Evolutionary conservation across 768 basidiomycete species (phyloP).

Genomic region (Rhodotorula kratochvilovae): DNA sequence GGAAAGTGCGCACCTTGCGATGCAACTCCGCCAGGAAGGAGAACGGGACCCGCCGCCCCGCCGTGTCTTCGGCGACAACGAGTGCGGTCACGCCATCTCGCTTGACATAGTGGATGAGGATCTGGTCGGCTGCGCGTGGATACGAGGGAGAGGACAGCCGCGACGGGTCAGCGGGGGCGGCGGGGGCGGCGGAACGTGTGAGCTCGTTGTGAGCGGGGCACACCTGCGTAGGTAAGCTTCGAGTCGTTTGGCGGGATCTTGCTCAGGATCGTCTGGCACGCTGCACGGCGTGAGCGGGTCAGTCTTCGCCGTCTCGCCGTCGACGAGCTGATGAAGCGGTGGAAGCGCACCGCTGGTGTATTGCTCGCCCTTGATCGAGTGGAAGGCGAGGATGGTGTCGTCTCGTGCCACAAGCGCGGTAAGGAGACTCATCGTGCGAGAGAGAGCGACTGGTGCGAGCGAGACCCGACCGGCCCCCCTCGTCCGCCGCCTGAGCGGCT

Average conservation of each 20-base stretch:
- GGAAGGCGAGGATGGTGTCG: conserved; percentile 23
- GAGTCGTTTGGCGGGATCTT: conserved; percentile 91
- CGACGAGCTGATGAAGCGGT: neutral
- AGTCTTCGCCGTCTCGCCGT: neutral
- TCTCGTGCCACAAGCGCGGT: conserved; percentile 34
- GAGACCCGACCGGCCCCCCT: neutral
- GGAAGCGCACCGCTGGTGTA: conserved; percentile 9
- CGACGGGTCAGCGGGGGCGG: neutral
- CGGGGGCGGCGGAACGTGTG: no score
- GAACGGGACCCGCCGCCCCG: conserved; percentile 87
- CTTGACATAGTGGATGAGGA: conserved; percentile 43
- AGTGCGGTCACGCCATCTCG: conserved; percentile 77
- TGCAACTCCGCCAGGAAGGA: conserved; percentile 85
- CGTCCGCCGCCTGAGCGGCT: no score
- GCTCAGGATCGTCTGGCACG: conserved; percentile 67
- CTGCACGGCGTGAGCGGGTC: neutral
- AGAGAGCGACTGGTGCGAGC: no score
- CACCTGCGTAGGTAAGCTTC: conserved; percentile 51
- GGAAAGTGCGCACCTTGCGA: conserved; percentile 47
- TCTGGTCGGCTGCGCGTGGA: conserved; percentile 31
- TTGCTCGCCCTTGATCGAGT: conserved; percentile 1
- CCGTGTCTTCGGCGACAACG: conserved; percentile 90
- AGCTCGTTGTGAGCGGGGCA: neutral
- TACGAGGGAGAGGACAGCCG: neutral
- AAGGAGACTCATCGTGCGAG: conserved; percentile 20